Evolutionary conservation across 129 eudicot genomes (phyloP), one percentile per base, ranked within the genome.

Genomic region (Pseudognaphalium luteoalbum): DNA sequence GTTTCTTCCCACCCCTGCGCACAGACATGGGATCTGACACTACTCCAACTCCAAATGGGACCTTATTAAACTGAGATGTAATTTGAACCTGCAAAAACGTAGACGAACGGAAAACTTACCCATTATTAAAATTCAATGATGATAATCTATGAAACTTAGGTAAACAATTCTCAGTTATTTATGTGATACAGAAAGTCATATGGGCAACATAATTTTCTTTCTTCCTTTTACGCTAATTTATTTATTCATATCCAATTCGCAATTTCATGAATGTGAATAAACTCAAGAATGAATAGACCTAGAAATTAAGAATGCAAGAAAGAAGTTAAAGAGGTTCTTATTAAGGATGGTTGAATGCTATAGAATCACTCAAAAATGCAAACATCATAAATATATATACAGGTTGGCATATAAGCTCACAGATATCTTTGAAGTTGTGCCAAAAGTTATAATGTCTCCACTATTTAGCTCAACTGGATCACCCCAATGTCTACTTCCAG

Each of bases 1-100:
- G 83, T 87, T 89, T 94, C 87, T 94, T 94, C 75, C 86, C 99
- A 70, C 97, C 99, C 70, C 89, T 89, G 6, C 99, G 93, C 76
- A 85, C 63, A 75, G 90, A 83, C 99, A 94, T 94, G 66, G 99
- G 90, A 86, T 94, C 99, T 61, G 96, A 87, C 44, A 89, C 96
- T 65, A 89, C 77, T 63, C 99, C 97, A 66, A 94, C 85, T 70
- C 96, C 92, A 76, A 91, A 89, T 51, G 97, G 93, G 28, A 87
- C 80, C 82, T 81, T 72, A 72, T 28, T 54, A 54, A 75, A 58
- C 81, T 76, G 80, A 66, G 87, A 81, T 74, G 82, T 81, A 82
- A 94, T 86, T 44, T 91, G 85, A 64, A 94, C 97, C 99, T 94
- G 88, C 72, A 78, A 79, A 67, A 59, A 51, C 0, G 8, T 3